A percentile compares a stretch with the other conserved stretches of the same genome.
These are phyloP conservation scores for Tetracentron sinense DNA, from an alignment of 164 flowering plant species.

Conservation along the genomic window DNA sequence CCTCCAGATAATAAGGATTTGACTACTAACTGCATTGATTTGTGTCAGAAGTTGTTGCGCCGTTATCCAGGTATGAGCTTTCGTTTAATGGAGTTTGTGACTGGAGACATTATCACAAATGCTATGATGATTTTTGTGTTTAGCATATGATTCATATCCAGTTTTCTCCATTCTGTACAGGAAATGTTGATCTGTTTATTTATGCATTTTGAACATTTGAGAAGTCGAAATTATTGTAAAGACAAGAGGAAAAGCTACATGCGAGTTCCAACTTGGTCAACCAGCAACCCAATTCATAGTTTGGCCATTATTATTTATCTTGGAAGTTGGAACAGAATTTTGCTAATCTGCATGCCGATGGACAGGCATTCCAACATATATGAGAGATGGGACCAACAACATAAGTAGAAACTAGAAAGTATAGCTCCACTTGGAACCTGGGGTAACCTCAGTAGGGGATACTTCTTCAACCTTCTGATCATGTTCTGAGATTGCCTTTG, in stretches of 20 bases:
- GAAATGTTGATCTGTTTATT: neutral
- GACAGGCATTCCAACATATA: neutral
- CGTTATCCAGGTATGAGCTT: slow-evolving; percentile 74
- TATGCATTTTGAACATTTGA: neutral
- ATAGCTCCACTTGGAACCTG: too few species aligned
- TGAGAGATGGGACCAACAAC: neutral
- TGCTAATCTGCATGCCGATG: neutral
- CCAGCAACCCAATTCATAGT: neutral
- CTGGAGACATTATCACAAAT: neutral
- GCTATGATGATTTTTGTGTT: neutral
- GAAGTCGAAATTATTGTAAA: neutral
- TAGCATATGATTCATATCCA: neutral
- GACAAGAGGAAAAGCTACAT: neutral
- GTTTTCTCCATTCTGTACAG: neutral
- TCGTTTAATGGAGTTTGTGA: neutral
- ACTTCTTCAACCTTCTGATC: too few species aligned
- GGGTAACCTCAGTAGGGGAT: too few species aligned
- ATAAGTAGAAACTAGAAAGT: too few species aligned
- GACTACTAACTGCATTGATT: slow-evolving; percentile 75
- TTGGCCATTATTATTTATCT: neutral
- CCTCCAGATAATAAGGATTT: slow-evolving; percentile 58
- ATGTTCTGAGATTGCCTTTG: too few species aligned
- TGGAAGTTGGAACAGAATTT: too few species aligned
- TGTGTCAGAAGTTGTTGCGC: slow-evolving; percentile 87
- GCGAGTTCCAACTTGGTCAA: neutral